Evolutionary conservation across 1,284 basidiomycete species (phyloP).

Genomic region (Austroboletus niveus): DNA sequence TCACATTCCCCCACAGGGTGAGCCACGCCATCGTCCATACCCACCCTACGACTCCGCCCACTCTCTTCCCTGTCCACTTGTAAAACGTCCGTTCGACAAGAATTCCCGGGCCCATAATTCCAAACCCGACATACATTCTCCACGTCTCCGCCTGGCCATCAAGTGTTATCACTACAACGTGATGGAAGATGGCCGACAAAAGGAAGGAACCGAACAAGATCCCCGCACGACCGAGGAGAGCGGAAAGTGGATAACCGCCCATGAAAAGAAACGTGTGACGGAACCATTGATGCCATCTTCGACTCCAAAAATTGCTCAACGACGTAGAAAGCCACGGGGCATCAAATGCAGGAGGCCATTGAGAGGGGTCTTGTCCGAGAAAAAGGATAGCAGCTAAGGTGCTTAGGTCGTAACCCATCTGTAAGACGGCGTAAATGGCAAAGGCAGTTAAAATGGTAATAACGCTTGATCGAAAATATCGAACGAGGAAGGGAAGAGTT

Average conservation of each 20-base stretch:
- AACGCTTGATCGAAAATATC: conserved; percentile 42
- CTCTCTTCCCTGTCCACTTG: conserved; percentile 33
- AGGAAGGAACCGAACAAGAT: conserved; percentile 53
- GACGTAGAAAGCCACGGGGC: conserved; percentile 39
- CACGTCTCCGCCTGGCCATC: conserved; percentile 39
- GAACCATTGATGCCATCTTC: conserved; percentile 44
- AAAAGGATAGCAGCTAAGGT: conserved; percentile 42
- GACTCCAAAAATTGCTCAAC: conserved; percentile 41
- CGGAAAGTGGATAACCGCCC: conserved; percentile 34
- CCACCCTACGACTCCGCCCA: conserved; percentile 46
- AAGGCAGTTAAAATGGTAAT: conserved; percentile 42
- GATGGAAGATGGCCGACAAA: conserved; percentile 53
- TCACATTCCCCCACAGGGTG: conserved; percentile 42
- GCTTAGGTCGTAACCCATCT: conserved; percentile 36
- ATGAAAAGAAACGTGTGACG: conserved; percentile 32
- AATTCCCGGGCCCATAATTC: conserved; percentile 51
- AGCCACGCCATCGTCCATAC: conserved; percentile 51
- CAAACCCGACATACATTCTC: conserved; percentile 48
- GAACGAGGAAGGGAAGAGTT: conserved; percentile 37
- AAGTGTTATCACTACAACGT: conserved; percentile 51
- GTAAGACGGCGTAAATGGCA: conserved; percentile 43
- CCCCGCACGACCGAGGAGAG: conserved; percentile 42
- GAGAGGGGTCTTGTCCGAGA: conserved; percentile 29
- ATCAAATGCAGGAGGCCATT: conserved; percentile 41
- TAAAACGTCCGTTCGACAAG: conserved; percentile 39